Percentiles rank a stretch among this genome's conserved stretches.
Conservation (phyloP, 2,329 filamentous ascomycete species). For the Colletotrichum horii region DNA sequence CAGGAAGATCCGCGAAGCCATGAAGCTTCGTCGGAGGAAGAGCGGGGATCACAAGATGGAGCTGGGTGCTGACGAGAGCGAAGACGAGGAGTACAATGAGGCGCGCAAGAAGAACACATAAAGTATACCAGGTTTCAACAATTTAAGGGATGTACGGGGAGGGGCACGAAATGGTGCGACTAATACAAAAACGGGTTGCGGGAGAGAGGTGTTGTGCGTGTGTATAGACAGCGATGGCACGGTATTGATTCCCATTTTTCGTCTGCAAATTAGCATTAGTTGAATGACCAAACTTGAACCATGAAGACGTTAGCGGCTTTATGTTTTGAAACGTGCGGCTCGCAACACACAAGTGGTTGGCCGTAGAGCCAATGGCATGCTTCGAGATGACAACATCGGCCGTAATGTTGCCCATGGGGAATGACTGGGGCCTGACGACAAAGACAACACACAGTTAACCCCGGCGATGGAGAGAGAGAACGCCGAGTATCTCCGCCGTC, state of each 20-base stretch:
- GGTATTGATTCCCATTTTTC: background rate
- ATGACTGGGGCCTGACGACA: background rate
- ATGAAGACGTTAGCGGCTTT: background rate
- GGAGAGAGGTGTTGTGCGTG: background rate
- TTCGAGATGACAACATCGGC: background rate
- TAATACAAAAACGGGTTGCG: background rate
- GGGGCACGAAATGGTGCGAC: background rate
- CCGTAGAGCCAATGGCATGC: background rate
- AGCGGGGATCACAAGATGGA: slow-evolving; percentile 42
- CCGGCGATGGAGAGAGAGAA: background rate
- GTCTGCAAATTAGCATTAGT: background rate
- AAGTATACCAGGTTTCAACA: background rate
- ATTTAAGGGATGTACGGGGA: background rate
- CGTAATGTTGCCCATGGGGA: background rate
- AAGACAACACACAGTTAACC: background rate
- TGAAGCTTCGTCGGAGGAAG: slow-evolving; percentile 68
- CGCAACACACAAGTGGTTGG: background rate
- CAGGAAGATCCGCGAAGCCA: slow-evolving; percentile 82
- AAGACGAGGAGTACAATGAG: slow-evolving; percentile 48
- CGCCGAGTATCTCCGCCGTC: background rate
- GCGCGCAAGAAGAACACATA: slow-evolving; percentile 45
- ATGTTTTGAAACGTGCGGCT: background rate
- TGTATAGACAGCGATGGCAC: slow-evolving; percentile 9
- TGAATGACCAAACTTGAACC: background rate
- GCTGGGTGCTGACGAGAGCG: slow-evolving; percentile 43